Base-by-base conservation (phyloP, 164 flowering plant genomes). In the Vitis vinifera region DNA sequence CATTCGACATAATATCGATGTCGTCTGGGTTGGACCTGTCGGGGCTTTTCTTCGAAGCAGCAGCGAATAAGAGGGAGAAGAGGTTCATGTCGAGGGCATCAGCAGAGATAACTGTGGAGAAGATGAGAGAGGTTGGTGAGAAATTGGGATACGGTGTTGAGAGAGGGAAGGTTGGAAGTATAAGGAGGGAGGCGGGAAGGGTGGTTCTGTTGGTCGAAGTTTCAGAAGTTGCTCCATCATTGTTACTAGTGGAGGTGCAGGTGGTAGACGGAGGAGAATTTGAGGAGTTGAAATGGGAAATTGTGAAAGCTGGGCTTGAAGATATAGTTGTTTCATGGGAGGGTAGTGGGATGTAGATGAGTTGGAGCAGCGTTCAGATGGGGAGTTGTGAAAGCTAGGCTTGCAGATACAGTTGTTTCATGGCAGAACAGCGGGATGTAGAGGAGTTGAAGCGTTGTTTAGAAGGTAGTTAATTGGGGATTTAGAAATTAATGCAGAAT, bases 21-120 rank as follows among this genome's bases (percentile, higher is more conserved):
- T 90, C 95, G 9, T 81, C 92, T 1, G 95, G 95, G 15, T 59
- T 92, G 75, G 81, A 92, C 63, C 69, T 92, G 51, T 90, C 95
- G 1, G 87, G 88, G 23, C 69, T 92, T 2, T 90, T 37, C 44
- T 37, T 92, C 64, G 89, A 85, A 51, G 65, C 51, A 17, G 71
- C 51, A 73, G 47, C 49, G 27, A 27, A 14, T 48, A 79, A 66
- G 72, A 79, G 30, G 55, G 90, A 79, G 75, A 83, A 68, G 84
- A 80, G 88, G 67, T 88, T 84, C 31, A 80, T 85, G 10, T 59
- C 90, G 47, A 72, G 48, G 48, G 79, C 57, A 8, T 14, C 80
- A 3, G 55, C 68, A 59, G 83, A 70, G 62, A 66, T 53, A 68
- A 73, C 79, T 63, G 66, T 55, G 69, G 87, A 80, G 74, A 81